These are phyloP conservation scores for Penicillium goetzii DNA, from an alignment of 495 filamentous ascomycete species.

Conservation along the genomic window DNA sequence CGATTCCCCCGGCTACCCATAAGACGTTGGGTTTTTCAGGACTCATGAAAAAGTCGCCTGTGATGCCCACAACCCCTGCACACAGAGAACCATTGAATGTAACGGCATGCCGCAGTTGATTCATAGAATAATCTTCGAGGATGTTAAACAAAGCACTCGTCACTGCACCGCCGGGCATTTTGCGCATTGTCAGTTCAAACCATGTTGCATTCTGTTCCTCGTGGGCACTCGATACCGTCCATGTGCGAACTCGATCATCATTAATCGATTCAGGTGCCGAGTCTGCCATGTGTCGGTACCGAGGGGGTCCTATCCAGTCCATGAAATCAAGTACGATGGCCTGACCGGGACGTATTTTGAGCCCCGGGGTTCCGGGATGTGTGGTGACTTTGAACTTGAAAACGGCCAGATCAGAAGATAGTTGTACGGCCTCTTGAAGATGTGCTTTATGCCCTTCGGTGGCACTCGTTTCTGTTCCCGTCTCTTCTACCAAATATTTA, in stretches of 20 bases:
- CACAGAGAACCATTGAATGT: neutral
- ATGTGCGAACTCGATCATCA: slow-evolving; percentile 28
- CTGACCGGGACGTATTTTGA: slow-evolving; percentile 24
- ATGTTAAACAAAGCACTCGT: slow-evolving; percentile 25
- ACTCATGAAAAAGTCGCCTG: slow-evolving; percentile 21
- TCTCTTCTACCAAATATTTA: slow-evolving; percentile 23
- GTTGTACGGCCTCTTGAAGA: slow-evolving; percentile 16
- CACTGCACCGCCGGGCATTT: slow-evolving; percentile 20
- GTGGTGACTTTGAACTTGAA: slow-evolving; percentile 22
- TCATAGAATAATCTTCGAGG: neutral
- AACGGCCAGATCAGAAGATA: slow-evolving; percentile 18
- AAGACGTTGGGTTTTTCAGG: slow-evolving; percentile 8
- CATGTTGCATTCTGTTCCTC: slow-evolving; percentile 13
- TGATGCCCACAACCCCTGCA: slow-evolving; percentile 25
- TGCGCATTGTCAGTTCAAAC: slow-evolving; percentile 28
- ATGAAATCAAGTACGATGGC: slow-evolving; percentile 27
- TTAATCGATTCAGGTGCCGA: slow-evolving; percentile 18
- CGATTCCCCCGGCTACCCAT: slow-evolving; percentile 26
- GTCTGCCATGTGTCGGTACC: slow-evolving; percentile 26
- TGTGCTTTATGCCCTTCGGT: slow-evolving; percentile 4
- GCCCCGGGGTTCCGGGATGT: neutral
- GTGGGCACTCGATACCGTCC: slow-evolving; percentile 28
- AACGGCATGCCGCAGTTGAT: neutral
- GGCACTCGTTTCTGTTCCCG: neutral
- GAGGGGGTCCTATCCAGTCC: slow-evolving; percentile 28